These are phyloP conservation scores for Podila minutissima DNA, from an alignment of 192 early-diverging fungal species.

Conservation along the genomic window DNA sequence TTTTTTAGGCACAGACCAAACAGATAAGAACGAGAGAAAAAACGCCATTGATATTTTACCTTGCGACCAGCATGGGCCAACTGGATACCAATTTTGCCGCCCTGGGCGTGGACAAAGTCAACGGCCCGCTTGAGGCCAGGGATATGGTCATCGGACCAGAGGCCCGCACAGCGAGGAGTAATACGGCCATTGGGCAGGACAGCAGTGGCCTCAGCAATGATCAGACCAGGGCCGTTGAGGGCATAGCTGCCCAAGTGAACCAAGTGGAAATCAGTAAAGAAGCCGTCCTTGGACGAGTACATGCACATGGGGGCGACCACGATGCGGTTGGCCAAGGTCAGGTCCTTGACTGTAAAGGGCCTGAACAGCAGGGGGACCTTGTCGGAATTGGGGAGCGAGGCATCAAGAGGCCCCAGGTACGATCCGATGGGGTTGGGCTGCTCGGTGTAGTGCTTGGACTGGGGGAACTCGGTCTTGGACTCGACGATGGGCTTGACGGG, in stretches of 20 bases:
- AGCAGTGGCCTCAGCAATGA: slow-evolving; percentile 83
- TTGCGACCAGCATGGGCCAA: slow-evolving; percentile 90
- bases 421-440: slow-evolving; percentile 26
- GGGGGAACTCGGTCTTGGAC: slow-evolving; percentile 13
- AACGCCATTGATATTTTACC: slow-evolving; percentile 6
- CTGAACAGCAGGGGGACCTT: slow-evolving; percentile 64
- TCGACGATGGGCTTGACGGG: slow-evolving; percentile 3
- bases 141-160: slow-evolving; percentile 88
- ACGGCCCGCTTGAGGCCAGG: slow-evolving; percentile 66
- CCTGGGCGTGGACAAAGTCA: slow-evolving; percentile 71
- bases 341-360: slow-evolving; percentile 71
- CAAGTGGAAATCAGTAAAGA: slow-evolving; percentile 71
- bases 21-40: no score
- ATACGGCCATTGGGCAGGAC: slow-evolving; percentile 82
- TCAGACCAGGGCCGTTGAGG: slow-evolving; percentile 77
- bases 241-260: slow-evolving; percentile 79
- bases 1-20: not conserved
- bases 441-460: slow-evolving; percentile 33
- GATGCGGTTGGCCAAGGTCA: slow-evolving; percentile 81
- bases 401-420: slow-evolving; percentile 44
- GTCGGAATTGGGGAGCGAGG: slow-evolving; percentile 40
- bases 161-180: slow-evolving; percentile 78
- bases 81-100: slow-evolving; percentile 75
- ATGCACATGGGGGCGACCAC: slow-evolving; percentile 87
- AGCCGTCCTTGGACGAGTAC: slow-evolving; percentile 73